Evolutionary conservation across 805 yeast genomes (phyloP).

Genomic region (Lipomyces spencermartinsiae): DNA sequence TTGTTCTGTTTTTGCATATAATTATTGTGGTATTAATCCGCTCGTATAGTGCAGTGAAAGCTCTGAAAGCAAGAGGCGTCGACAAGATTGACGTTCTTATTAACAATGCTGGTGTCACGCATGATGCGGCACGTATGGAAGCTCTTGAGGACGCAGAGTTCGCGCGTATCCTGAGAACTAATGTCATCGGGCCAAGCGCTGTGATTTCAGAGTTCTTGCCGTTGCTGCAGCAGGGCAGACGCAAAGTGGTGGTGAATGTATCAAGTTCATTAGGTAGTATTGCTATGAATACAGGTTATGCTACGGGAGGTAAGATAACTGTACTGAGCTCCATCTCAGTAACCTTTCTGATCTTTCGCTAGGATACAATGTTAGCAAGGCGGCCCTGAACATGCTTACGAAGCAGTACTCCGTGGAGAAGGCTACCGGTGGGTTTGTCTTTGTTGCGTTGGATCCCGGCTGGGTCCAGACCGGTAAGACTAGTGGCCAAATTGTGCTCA

Average conservation of each 20-base stretch:
- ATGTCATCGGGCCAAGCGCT: constrained; percentile 18
- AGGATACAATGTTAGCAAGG: constrained; percentile 21
- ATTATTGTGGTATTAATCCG: not conserved
- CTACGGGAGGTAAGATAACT: constrained; percentile 6
- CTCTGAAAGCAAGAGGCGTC: constrained; percentile 10
- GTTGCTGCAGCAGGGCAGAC: constrained; percentile 9
- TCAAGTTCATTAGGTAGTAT: constrained; percentile 18
- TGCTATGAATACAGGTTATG: constrained; percentile 12
- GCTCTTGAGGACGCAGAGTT: constrained; percentile 12
- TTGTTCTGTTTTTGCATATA: not conserved
- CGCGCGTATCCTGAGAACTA: constrained; percentile 6
- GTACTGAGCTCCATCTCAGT: not conserved
- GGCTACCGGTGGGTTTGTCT: constrained; percentile 9
- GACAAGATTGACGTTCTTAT: constrained; percentile 13
- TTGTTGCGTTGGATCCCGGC: constrained; percentile 19
- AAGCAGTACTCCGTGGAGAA: constrained; percentile 18
- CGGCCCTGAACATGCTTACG: constrained; percentile 24
- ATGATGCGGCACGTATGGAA: constrained; percentile 2
- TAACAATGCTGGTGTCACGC: constrained; percentile 15
- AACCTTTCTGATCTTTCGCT: not conserved
- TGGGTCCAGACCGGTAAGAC: constrained; percentile 22
- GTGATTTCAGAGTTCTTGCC: constrained; percentile 20
- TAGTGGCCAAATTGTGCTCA: not conserved
- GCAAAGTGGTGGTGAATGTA: constrained; percentile 18
- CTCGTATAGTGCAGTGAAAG: constrained; percentile 11